A percentile compares a stretch with the other conserved stretches of the same genome.
phyloP scores from a whole-genome alignment of 305 asterid genomes.

The Fraxinus floribunda region DNA sequence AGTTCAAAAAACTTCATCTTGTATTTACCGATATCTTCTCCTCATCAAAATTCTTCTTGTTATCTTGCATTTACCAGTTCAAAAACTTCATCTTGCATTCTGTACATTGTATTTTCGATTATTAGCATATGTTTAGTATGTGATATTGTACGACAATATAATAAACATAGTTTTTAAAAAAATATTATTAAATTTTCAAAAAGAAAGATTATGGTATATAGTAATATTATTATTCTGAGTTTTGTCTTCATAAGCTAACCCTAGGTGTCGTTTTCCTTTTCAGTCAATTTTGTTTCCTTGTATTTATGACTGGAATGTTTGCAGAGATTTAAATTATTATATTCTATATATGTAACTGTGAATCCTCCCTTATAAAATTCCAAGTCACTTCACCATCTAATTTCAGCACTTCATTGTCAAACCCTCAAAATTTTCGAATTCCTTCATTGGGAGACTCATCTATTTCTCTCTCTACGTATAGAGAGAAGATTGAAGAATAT shows the following conservation, averaged over 20 bases:
- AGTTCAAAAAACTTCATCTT: no score
- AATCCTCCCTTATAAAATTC: neutral
- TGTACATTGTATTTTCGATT: no score
- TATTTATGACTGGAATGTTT: slow-evolving; percentile 4
- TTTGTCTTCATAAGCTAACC: neutral
- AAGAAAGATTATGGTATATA: neutral
- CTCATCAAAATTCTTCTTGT: no score
- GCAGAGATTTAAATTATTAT: neutral
- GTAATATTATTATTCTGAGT: neutral
- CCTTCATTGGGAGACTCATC: neutral
- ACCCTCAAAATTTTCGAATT: neutral
- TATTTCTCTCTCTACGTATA: neutral
- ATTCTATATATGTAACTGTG: neutral
- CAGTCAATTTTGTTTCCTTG: neutral
- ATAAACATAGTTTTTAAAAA: no score
- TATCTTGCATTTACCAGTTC: neutral
- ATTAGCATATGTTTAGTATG: no score
- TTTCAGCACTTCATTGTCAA: neutral
- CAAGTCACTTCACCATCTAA: neutral
- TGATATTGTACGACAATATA: no score
- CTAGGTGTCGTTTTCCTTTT: neutral
- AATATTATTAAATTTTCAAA: neutral
- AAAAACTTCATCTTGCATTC: no score
- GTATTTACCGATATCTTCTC: no score
- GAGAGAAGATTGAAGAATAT: neutral